These are phyloP conservation scores for Pseudogymnoascus sp. DNA, from an alignment of 2,329 filamentous ascomycete genomes.

Conservation along the genomic window DNA sequence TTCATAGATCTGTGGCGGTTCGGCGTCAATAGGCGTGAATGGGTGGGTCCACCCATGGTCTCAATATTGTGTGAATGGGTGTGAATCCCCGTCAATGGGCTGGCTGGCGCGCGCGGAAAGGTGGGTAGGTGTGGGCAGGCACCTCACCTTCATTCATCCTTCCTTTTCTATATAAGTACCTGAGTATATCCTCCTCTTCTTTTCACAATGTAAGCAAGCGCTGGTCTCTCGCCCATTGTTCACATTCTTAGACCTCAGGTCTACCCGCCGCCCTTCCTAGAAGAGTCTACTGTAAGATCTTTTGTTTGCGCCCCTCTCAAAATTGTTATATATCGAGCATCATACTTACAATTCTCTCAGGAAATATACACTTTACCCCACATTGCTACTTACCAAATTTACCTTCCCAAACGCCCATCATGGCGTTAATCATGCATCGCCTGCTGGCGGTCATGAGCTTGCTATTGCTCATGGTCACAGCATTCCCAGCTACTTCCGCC, in stretches of 20 bases:
- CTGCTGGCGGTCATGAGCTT: background rate
- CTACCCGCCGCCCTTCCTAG: background rate
- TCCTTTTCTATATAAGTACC: constrained; percentile 2
- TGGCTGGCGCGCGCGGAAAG: background rate
- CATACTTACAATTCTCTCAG: background rate
- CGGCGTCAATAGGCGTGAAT: background rate
- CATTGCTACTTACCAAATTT: background rate
- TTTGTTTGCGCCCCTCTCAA: background rate
- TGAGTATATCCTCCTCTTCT: background rate
- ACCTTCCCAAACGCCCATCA: background rate
- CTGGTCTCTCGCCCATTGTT: constrained; percentile 4
- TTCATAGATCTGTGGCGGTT: constrained; percentile 4
- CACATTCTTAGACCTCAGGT: background rate
- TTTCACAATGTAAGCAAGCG: constrained; percentile 1
- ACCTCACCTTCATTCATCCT: background rate
- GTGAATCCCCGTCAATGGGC: background rate
- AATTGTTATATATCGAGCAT: background rate
- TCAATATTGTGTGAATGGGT: background rate
- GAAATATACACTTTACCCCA: background rate
- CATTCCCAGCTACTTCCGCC: background rate
- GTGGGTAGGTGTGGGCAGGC: background rate
- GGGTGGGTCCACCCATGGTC: background rate
- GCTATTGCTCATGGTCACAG: constrained; percentile 3
- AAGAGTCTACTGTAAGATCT: background rate
- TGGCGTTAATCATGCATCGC: background rate